Evolutionary conservation across 2,329 filamentous ascomycete genomes (phyloP).

Genomic region (Ophiostoma ulmi): DNA sequence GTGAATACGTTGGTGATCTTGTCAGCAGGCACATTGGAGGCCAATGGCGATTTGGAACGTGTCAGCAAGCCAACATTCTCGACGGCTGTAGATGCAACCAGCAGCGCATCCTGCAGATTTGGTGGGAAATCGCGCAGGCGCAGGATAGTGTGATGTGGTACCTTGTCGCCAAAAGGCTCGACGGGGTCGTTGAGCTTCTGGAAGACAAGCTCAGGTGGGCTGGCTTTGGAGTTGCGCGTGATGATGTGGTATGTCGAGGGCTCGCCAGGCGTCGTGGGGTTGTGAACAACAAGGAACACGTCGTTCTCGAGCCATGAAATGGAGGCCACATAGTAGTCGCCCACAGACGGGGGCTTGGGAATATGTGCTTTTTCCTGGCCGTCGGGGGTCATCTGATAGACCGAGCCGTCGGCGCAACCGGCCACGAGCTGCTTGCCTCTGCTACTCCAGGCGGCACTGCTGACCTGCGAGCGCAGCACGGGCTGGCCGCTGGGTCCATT

Average conservation of each 20-base stretch:
- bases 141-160: constrained; percentile 71
- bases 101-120: constrained; percentile 71
- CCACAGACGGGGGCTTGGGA: constrained; percentile 66
- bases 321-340: constrained; percentile 68
- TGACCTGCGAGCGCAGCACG: constrained; percentile 68
- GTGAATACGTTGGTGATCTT: constrained; percentile 65
- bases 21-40: constrained; percentile 54
- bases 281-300: constrained; percentile 75
- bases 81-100: constrained; percentile 75
- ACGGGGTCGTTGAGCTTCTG: constrained; percentile 72
- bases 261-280: constrained; percentile 55
- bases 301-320: constrained; percentile 86
- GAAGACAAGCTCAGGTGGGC: constrained; percentile 57
- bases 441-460: constrained; percentile 83
- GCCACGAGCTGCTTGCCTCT: constrained; percentile 90
- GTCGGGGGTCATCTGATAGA: constrained; percentile 76
- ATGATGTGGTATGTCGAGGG: constrained; percentile 75
- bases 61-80: constrained; percentile 75
- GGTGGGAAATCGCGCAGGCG: constrained; percentile 77
- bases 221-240: constrained; percentile 54
- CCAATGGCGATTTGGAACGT: constrained; percentile 63
- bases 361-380: constrained; percentile 73
- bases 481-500: constrained; percentile 54
- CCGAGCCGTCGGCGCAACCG: constrained; percentile 73
- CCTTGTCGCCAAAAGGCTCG: constrained; percentile 61